Percentiles rank a stretch among this genome's conserved stretches.
These are phyloP conservation scores for Cladophialophora exuberans DNA, from an alignment of 2,329 filamentous ascomycete species.

Conservation along the genomic window DNA sequence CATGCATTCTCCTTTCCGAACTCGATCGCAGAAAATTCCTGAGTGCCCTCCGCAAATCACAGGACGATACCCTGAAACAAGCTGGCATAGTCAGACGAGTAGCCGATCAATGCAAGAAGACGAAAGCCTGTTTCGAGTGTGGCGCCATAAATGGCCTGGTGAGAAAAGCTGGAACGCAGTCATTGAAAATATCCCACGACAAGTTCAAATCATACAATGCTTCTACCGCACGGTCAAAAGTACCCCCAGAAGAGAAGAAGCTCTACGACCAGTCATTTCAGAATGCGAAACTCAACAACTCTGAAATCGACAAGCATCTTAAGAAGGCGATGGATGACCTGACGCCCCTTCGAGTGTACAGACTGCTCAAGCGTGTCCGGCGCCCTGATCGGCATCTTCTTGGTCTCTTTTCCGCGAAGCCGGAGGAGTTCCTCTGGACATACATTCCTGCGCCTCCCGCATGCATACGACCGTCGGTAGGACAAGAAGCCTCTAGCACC, in stretches of 20 bases:
- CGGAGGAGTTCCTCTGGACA: constrained; percentile 98
- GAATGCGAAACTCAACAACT: constrained; percentile 74
- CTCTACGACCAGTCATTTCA: constrained; percentile 85
- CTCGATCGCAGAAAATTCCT: constrained; percentile 75
- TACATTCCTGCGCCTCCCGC: constrained; percentile 92
- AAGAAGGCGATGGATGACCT: constrained; percentile 93
- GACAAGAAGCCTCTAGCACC: constrained; percentile 88
- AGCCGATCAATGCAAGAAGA: constrained; percentile 86
- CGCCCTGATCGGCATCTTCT: constrained; percentile 87
- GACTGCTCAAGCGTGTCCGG: constrained; percentile 86
- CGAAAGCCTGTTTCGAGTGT: constrained; percentile 80
- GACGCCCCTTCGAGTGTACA: constrained; percentile 84
- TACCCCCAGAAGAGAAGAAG: constrained; percentile 77
- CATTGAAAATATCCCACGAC: constrained; percentile 93
- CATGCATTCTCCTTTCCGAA: constrained; percentile 79
- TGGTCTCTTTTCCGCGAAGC: constrained; percentile 85
- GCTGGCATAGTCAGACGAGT: constrained; percentile 85
- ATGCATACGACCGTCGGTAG: constrained; percentile 90
- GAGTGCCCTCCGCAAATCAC: constrained; percentile 77
- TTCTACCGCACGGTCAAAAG: constrained; percentile 83
- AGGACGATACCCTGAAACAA: constrained; percentile 83
- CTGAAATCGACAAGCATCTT: constrained; percentile 86
- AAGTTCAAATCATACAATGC: constrained; percentile 87
- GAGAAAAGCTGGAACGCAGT: constrained; percentile 76
- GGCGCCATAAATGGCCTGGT: constrained; percentile 85